A percentile compares a stretch with the other conserved stretches of the same genome.
These are phyloP conservation scores for Corylus avellana DNA, from an alignment of 306 rosid species.

Conservation along the genomic window DNA sequence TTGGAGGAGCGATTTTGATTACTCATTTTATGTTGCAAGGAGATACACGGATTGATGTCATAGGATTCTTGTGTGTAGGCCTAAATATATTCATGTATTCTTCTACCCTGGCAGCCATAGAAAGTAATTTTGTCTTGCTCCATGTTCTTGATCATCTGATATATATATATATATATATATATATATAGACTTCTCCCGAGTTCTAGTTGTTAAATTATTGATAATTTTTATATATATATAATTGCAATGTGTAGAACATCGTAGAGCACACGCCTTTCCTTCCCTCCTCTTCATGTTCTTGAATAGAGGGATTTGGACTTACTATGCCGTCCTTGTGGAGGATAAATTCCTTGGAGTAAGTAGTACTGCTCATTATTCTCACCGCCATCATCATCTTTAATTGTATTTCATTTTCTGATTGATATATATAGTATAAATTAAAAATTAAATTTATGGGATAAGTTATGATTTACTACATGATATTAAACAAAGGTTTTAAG, in stretches of 20 bases:
- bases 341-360: conserved; percentile 10
- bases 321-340: conserved; percentile 1
- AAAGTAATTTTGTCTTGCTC: background rate
- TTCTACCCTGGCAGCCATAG: conserved; percentile 44
- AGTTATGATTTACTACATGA: no score
- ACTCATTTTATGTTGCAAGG: conserved; percentile 26
- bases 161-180: no score
- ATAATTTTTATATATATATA: background rate
- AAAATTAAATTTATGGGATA: no score
- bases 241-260: conserved; percentile 29
- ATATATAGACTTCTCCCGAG: background rate
- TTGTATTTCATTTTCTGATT: no score
- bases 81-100: conserved; percentile 36
- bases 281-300: conserved; percentile 36
- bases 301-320: conserved; percentile 50
- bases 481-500: no score
- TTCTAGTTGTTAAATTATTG: background rate
- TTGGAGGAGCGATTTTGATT: conserved; percentile 22
- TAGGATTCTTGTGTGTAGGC: conserved; percentile 31
- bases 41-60: conserved; percentile 26
- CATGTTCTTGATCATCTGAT: no score
- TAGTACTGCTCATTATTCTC: background rate
- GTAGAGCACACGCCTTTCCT: conserved; percentile 56
- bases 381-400: background rate
- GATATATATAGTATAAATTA: no score